Conservation (phyloP, 148 eudicot species). For the Camellia japonica region DNA sequence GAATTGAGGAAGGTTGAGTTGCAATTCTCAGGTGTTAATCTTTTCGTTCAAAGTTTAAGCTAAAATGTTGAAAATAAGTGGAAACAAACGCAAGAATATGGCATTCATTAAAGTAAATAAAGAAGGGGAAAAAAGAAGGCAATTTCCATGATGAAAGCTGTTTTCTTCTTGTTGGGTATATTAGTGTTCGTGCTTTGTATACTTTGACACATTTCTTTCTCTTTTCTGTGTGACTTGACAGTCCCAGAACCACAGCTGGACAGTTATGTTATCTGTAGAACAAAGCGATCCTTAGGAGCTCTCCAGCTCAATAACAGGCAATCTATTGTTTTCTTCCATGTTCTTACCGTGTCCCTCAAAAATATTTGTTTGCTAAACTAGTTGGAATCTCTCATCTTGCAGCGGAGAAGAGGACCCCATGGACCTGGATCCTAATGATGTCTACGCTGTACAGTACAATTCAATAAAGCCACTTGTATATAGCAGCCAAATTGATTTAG, state of each 20-base stretch:
- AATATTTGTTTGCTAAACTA: slow-evolving; percentile 7
- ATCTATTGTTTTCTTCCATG: not conserved
- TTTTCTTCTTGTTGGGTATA: not conserved
- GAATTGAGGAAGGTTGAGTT: not conserved
- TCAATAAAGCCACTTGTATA: slow-evolving; percentile 75
- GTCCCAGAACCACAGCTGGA: slow-evolving; percentile 79
- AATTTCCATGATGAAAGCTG: not conserved
- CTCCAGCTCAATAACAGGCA: slow-evolving; percentile 84
- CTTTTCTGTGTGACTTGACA: slow-evolving; percentile 17
- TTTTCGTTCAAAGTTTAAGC: too few species aligned
- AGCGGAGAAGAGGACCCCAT: slow-evolving; percentile 77
- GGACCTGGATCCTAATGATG: slow-evolving; percentile 70
- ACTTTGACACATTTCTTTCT: not conserved
- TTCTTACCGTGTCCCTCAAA: not conserved
- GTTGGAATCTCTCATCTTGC: slow-evolving; percentile 22
- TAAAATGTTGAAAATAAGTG: too few species aligned
- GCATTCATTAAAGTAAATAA: not conserved
- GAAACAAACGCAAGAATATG: too few species aligned
- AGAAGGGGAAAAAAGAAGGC: not conserved
- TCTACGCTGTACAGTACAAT: slow-evolving; percentile 82
- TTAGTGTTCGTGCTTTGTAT: not conserved
- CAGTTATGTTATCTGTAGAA: slow-evolving; percentile 77
- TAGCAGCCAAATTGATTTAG: slow-evolving; percentile 72
- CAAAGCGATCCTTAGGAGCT: slow-evolving; percentile 67
- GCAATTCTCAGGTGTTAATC: too few species aligned